phyloP scores from a whole-genome alignment of 2,329 filamentous ascomycete species.

The Aspergillus ustus region DNA sequence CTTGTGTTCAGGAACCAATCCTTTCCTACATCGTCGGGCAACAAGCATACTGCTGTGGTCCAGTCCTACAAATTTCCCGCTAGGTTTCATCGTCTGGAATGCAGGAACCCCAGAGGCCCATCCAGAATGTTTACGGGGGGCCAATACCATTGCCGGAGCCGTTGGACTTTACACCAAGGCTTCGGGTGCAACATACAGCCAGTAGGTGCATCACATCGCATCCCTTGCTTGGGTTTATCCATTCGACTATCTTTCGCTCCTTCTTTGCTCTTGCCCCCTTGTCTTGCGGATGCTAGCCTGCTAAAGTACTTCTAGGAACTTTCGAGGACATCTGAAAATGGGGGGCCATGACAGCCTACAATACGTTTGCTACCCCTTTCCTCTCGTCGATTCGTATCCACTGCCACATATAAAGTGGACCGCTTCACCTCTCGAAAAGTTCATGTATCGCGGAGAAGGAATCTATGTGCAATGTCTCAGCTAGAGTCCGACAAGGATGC shows the following conservation, averaged over 20 bases:
- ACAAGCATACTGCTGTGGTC: slow-evolving; percentile 1
- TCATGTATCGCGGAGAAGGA: background rate
- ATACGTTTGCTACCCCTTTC: background rate
- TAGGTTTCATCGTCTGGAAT: slow-evolving; percentile 18
- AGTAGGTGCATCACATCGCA: slow-evolving; percentile 17
- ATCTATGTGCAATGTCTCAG: slow-evolving; percentile 18
- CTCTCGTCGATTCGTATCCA: background rate
- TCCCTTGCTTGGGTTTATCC: slow-evolving; percentile 18
- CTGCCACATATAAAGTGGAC: slow-evolving; percentile 9
- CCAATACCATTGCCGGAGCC: slow-evolving; percentile 8
- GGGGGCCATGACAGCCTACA: background rate
- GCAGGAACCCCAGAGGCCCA: slow-evolving; percentile 19
- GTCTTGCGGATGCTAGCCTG: slow-evolving; percentile 15
- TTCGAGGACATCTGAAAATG: slow-evolving; percentile 8
- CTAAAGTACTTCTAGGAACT: slow-evolving; percentile 14
- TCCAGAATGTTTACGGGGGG: slow-evolving; percentile 18
- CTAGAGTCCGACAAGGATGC: slow-evolving; percentile 22
- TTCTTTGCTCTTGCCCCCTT: slow-evolving; percentile 8
- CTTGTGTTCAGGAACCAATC: background rate
- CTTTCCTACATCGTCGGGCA: background rate
- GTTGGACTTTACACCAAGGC: slow-evolving; percentile 18
- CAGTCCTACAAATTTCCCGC: slow-evolving; percentile 14
- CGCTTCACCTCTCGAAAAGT: background rate
- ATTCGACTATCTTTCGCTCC: slow-evolving; percentile 9
- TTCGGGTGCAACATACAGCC: slow-evolving; percentile 17